Base-by-base conservation (phyloP, 352 stramenopile species). In the Albugo candida region DNA sequence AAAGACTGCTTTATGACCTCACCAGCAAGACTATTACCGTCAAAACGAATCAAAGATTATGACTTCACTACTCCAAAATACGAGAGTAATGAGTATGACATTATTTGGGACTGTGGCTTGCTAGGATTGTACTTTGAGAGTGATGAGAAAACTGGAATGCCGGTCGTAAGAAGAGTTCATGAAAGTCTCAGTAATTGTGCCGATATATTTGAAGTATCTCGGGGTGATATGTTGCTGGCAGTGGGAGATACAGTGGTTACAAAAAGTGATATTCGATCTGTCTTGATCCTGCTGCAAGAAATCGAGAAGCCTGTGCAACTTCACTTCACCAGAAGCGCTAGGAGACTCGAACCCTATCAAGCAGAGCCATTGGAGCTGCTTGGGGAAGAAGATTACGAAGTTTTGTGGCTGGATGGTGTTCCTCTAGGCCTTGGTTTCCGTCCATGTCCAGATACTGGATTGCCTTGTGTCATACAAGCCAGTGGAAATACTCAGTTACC, bases 71-170 rank as follows among this genome's bases (percentile, higher is more conserved):
- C 24, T 10, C 24, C 24, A 8, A 31, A 31, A 31, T 31, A 31
- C 24, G 24, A 31, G 8, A 31, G 24, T 8, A 31, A 78, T 52
- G 73, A 88, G 60, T 92, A 92, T 53, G 71, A 85, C 37, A 87
- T 92, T 35, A 76, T 83, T n/a, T 92, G 78, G 78, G 73, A 86
- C 48, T 86, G 74, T 18, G 78, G 78, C 13, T 49, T 88, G 8
- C 59, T 92, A 11, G 78, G 78, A 13, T 54, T 92, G 34, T 88
- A 86, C 52, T 92, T 92, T 35, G 78, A 86, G 52, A 86, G 74
- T 36, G 78, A 92, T 36, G 70, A 67, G 8, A 45, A 81, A 18
- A 78, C 75, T 0, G 75, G 78, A 4, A 84, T 92, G 68, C 78
- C 78, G 2, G 83, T 92, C 35, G 78, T 92, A 12, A 73, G 75